phyloP scores from a whole-genome alignment of 768 basidiomycete genomes.

The Amanita muscaria region DNA sequence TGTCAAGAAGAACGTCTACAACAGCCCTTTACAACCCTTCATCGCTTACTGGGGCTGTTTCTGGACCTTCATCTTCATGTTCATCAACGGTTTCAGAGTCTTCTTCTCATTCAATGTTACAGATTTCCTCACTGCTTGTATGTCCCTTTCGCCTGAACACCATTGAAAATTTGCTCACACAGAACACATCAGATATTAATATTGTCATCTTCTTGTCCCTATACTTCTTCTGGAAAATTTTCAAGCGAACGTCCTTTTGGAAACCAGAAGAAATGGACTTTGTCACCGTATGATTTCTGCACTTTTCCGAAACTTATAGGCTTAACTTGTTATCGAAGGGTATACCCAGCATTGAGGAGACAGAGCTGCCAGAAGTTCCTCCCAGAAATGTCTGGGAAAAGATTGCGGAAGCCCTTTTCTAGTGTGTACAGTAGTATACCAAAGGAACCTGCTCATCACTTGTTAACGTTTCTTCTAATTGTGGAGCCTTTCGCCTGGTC shows the following conservation, averaged over 20 bases:
- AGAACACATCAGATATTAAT: slow-evolving; percentile 35
- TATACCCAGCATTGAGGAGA: slow-evolving; percentile 63
- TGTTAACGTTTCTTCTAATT: too few relatives aligned
- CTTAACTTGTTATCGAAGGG: too few relatives aligned
- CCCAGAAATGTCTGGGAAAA: slow-evolving; percentile 44
- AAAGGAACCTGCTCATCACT: too few relatives aligned
- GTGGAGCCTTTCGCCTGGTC: not conserved
- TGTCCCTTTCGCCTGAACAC: too few relatives aligned
- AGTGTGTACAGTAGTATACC: slow-evolving; percentile 10
- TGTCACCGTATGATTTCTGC: slow-evolving; percentile 53
- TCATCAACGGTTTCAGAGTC: slow-evolving; percentile 43
- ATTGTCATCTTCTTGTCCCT: slow-evolving; percentile 36
- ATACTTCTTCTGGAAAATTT: slow-evolving; percentile 37
- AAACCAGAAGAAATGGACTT: slow-evolving; percentile 62
- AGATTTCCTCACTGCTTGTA: slow-evolving; percentile 38
- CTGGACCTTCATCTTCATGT: slow-evolving; percentile 55
- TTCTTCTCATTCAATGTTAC: slow-evolving; percentile 56
- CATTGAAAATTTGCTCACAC: too few relatives aligned
- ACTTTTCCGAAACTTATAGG: too few relatives aligned
- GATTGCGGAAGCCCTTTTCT: slow-evolving; percentile 46
- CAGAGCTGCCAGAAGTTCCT: slow-evolving; percentile 42
- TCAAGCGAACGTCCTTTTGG: slow-evolving; percentile 40
- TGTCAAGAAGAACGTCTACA: slow-evolving; percentile 53
- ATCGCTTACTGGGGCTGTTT: slow-evolving; percentile 62
- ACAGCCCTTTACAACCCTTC: slow-evolving; percentile 55